Percentiles rank a stretch among this genome's conserved stretches.
Evolutionary conservation across 1,284 basidiomycete genomes (phyloP).

Genomic region (Ustilago lituana): DNA sequence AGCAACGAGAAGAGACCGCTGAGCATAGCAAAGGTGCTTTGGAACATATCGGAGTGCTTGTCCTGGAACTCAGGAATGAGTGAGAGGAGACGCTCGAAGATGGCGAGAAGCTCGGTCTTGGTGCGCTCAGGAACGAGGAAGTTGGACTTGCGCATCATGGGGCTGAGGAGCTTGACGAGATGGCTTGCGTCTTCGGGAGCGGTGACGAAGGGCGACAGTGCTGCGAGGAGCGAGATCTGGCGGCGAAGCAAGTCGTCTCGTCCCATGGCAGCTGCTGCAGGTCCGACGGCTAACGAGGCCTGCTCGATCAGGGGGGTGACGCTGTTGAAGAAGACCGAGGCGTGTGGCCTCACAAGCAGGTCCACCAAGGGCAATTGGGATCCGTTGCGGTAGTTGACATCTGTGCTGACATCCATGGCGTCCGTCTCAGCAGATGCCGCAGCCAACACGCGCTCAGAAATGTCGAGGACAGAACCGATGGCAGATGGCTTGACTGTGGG

Average conservation of each 20-base stretch:
- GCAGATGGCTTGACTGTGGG: constrained; percentile 88
- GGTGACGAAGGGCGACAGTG: constrained; percentile 79
- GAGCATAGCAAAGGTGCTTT: constrained; percentile 53
- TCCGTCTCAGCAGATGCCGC: constrained; percentile 26
- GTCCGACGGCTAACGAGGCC: constrained; percentile 73
- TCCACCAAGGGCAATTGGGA: constrained; percentile 21
- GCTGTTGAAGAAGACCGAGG: constrained; percentile 79
- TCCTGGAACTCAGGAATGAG: constrained; percentile 75
- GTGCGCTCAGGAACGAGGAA: constrained; percentile 84
- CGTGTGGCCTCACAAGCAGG: constrained; percentile 77
- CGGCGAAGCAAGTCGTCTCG: constrained; percentile 81
- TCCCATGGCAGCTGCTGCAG: constrained; percentile 70
- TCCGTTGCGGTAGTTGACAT: constrained; percentile 21
- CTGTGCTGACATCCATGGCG: constrained; percentile 21
- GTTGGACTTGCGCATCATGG: constrained; percentile 80
- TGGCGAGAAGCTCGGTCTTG: constrained; percentile 84
- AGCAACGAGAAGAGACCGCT: constrained; percentile 57
- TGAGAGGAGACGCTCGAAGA: constrained; percentile 79
- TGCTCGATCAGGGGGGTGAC: constrained; percentile 71
- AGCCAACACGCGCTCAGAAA: constrained; percentile 79
- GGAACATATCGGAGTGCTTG: constrained; percentile 43
- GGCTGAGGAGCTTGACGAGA: constrained; percentile 80
- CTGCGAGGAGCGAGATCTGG: constrained; percentile 82
- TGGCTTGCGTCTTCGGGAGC: constrained; percentile 79
- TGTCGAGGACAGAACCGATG: constrained; percentile 82